phyloP scores from a whole-genome alignment of 2,329 filamentous ascomycete species.

The Fusarium albidum region DNA sequence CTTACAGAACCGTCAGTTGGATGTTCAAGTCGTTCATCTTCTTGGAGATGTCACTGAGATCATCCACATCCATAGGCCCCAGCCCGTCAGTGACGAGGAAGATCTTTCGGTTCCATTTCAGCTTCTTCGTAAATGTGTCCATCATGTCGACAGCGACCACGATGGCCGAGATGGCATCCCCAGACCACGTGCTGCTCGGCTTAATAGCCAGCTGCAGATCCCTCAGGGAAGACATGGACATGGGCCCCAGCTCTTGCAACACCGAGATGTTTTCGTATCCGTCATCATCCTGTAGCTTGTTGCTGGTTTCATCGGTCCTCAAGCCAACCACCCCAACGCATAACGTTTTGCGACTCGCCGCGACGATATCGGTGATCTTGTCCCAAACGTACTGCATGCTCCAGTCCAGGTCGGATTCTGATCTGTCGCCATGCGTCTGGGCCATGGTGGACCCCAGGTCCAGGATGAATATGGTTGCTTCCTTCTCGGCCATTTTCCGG shows the following conservation, averaged over 20 bases:
- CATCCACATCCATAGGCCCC: constrained; percentile 76
- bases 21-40: constrained; percentile 82
- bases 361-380: constrained; percentile 76
- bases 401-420: constrained; percentile 86
- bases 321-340: constrained; percentile 83
- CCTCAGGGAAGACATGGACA: constrained; percentile 74
- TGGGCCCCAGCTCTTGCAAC: constrained; percentile 70
- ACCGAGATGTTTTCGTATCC: constrained; percentile 85
- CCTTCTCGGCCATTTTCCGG: constrained; percentile 83
- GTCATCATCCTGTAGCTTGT: constrained; percentile 72
- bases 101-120: constrained; percentile 83
- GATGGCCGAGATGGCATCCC: constrained; percentile 88
- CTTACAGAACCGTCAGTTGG: constrained; percentile 80
- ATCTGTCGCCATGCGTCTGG: constrained; percentile 72
- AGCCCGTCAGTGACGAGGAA: constrained; percentile 86
- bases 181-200: constrained; percentile 71
- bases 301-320: constrained; percentile 79
- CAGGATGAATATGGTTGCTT: constrained; percentile 90
- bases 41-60: constrained; percentile 71
- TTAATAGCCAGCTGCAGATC: constrained; percentile 69
- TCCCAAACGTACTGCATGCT: constrained; percentile 95
- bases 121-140: constrained; percentile 76
- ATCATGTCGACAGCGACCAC: constrained; percentile 91
- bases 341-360: constrained; percentile 72
- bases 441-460: constrained; percentile 90